Conservation (phyloP, 768 basidiomycete species). For the Tulasnella sp. region DNA sequence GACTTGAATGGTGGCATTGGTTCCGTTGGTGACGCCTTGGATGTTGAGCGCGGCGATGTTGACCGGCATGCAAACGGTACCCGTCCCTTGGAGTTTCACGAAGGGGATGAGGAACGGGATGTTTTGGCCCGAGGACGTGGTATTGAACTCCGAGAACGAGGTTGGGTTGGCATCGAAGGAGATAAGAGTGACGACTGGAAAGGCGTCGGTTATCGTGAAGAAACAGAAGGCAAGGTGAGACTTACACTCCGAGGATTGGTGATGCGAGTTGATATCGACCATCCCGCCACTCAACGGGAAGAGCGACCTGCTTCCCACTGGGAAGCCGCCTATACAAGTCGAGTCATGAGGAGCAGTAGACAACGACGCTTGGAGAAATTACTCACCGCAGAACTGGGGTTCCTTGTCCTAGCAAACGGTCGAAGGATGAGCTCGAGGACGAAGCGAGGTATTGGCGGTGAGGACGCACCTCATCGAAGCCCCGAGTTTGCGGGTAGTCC, state of each 20-base stretch:
- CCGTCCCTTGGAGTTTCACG: constrained; percentile 42
- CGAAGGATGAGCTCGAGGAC: background rate
- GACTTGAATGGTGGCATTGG: constrained; percentile 65
- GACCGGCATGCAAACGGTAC: constrained; percentile 54
- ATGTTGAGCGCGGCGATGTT: constrained; percentile 42
- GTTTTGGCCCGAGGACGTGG: constrained; percentile 26
- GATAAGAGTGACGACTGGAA: constrained; percentile 37
- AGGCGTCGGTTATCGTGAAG: constrained; percentile 17
- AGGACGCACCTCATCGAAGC: constrained; percentile 43
- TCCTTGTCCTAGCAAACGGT: constrained; percentile 23
- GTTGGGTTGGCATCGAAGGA: constrained; percentile 38
- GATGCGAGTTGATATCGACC: constrained; percentile 52
- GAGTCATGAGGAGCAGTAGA: background rate
- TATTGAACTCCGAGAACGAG: constrained; percentile 50
- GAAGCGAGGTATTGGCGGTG: constrained; percentile 26
- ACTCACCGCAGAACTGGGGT: constrained; percentile 53
- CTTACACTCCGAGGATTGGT: constrained; percentile 48
- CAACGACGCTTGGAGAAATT: background rate
- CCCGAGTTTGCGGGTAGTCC: constrained; percentile 55
- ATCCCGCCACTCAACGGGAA: constrained; percentile 57
- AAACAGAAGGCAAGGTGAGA: background rate
- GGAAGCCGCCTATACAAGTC: constrained; percentile 64
- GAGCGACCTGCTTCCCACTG: constrained; percentile 41
- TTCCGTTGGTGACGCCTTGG: constrained; percentile 42
- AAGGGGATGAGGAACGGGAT: constrained; percentile 35